Base-by-base conservation (phyloP, 192 early-diverging fungal genomes). In the Spizellomyces punctatus region DNA sequence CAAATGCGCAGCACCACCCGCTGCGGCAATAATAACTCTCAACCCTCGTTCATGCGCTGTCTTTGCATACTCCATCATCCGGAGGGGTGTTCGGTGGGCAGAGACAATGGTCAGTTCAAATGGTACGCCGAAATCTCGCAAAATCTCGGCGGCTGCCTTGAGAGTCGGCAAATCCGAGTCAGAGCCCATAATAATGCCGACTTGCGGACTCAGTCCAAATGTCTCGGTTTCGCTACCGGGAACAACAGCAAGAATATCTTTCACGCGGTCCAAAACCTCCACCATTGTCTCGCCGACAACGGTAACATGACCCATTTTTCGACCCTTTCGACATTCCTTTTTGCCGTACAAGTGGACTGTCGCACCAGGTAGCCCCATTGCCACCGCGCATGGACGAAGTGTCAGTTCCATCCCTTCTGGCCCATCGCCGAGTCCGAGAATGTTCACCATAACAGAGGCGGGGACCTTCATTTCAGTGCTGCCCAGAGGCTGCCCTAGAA, bases 281-380 rank as follows among this genome's bases (percentile, higher is more conserved):
- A 88, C 76, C 78, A 94, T 92, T 3, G 90, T 90, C 63, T 96
- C 90, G 22, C 90, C 95, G 6, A 94, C 93, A 8, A 98, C 84
- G 6, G 93, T 98, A 68, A 99, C 90, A 78, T 99, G 98, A 12
- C 95, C 98, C 95, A 99, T 98, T 79, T 99, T 99, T 61, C 98
- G 88, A 36, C 92, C 98, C 36, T 81, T 81, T 55, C 93, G 90
- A 73, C 91, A 92, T 43, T 90, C 95, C 27, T 82, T 86, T 82
- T 99, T 99, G 50, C 98, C 98, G 69, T 99, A 99, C 9, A 95
- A 80, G 76, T 99, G 96, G 36, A 96, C 90, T 0, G 94, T 93
- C 12, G 95, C 87, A 45, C 95, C 95, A 8, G 91, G 89, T 42
- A 92, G 83, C 1, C 83, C 67, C n/a, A 96, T 77, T 22, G 96